Conservation (phyloP, 2,329 filamentous ascomycete genomes). For the Alternaria metachromatica region DNA sequence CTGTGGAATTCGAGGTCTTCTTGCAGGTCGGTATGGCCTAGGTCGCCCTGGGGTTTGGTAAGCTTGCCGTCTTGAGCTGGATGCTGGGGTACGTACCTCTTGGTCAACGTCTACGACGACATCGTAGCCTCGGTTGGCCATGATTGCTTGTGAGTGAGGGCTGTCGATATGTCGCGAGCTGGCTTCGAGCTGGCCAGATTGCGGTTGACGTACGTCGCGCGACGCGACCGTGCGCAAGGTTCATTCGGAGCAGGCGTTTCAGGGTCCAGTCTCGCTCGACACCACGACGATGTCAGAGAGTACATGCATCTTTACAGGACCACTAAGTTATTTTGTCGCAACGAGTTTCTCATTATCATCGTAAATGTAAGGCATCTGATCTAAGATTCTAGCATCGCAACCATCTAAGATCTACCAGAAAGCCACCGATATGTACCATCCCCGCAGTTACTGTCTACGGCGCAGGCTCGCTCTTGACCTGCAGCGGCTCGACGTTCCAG, state of each 20-base stretch:
- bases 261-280: slow-evolving; percentile 11
- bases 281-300: not conserved
- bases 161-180: slow-evolving; percentile 21
- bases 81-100: slow-evolving; percentile 66
- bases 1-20: slow-evolving; percentile 99
- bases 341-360: not conserved
- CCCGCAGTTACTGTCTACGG: slow-evolving; percentile 9
- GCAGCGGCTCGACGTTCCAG: slow-evolving; percentile 91
- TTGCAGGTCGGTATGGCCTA: slow-evolving; percentile 97
- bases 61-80: slow-evolving; percentile 11
- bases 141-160: slow-evolving; percentile 44
- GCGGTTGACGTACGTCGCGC: slow-evolving; percentile 36
- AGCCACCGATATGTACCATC: not conserved
- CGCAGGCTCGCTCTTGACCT: slow-evolving; percentile 46
- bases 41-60: slow-evolving; percentile 73
- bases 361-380: not conserved
- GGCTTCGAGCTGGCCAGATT: slow-evolving; percentile 43
- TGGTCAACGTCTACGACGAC: slow-evolving; percentile 97
- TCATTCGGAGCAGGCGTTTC: slow-evolving; percentile 28
- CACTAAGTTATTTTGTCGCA: not conserved
- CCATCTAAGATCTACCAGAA: slow-evolving; percentile 1
- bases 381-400: slow-evolving; percentile 5
- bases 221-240: slow-evolving; percentile 28
- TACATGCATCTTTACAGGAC: not conserved
- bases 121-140: slow-evolving; percentile 91